These are phyloP conservation scores for Orbilia oligospora DNA, from an alignment of 2,329 filamentous ascomycete species.

Conservation along the genomic window DNA sequence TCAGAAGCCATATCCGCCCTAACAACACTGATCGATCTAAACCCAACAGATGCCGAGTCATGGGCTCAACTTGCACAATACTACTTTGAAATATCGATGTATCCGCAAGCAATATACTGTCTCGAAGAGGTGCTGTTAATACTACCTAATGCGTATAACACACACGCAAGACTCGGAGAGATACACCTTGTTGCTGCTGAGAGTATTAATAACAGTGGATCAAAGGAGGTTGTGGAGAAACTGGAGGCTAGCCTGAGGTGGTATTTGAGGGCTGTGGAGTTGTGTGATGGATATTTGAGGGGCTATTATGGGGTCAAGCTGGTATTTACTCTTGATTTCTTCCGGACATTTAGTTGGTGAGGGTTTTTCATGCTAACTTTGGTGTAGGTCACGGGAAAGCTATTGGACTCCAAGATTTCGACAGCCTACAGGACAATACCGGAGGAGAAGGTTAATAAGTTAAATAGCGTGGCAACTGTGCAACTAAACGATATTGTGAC, in stretches of 20 bases:
- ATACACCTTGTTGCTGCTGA: conserved; percentile 79
- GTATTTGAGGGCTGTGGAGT: conserved; percentile 90
- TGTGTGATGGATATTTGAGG: conserved; percentile 92
- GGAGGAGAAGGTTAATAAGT: conserved; percentile 73
- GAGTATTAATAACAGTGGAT: neutral
- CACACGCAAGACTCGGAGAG: conserved; percentile 81
- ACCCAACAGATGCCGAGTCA: conserved; percentile 89
- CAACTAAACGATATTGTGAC: conserved; percentile 84
- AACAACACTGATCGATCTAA: conserved; percentile 81
- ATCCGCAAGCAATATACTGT: conserved; percentile 86
- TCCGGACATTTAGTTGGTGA: neutral
- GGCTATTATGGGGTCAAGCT: conserved; percentile 93
- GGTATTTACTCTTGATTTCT: conserved; percentile 68
- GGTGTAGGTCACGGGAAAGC: conserved; percentile 64
- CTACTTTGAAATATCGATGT: conserved; percentile 84
- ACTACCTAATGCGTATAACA: conserved; percentile 94
- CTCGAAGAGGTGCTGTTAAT: conserved; percentile 91
- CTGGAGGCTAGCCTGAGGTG: conserved; percentile 83
- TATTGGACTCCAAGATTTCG: conserved; percentile 48
- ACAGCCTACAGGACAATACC: conserved; percentile 47
- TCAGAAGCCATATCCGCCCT: conserved; percentile 82
- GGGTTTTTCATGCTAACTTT: conserved; percentile 63
- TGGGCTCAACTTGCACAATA: conserved; percentile 93
- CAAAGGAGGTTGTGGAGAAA: conserved; percentile 46
- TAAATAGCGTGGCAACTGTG: conserved; percentile 80